Evolutionary conservation across 176 grass and related monocot genomes (phyloP), one percentile per base, ranked within the genome.

Genomic region (Musa troglodytarum): DNA sequence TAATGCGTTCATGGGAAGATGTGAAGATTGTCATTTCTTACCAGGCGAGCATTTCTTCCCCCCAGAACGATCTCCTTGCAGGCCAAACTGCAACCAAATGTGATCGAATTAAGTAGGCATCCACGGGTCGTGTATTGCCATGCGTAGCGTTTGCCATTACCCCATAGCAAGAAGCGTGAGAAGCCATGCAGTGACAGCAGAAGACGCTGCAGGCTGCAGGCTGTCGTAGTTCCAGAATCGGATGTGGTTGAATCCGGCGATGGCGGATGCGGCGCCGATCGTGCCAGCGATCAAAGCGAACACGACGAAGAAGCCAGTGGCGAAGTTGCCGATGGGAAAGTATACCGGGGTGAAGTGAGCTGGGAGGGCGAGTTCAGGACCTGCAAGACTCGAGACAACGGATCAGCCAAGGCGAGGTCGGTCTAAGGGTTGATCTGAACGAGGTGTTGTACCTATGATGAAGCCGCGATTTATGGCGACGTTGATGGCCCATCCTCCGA

Each of bases 301-400:
- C 52, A 98, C 9, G 26, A 91, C 94, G 73, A 98, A 98, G 83
- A 98, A 98, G 3, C 94, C 94, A 8, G 90, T 93, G 49, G 90
- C 90, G 1, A 85, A 91, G 78, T 98, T 98, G 1, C 90, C 94
- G n/a, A 98, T 98, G 4, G 90, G 90, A 58, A 91, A 91, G 84
- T 91, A 98, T 0, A 98, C 78, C 0, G 94, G 90, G 61, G 85
- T 83, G 82, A 93, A 98, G 58, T 98, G 88, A 16, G 94, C 90
- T 11, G 90, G 90, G 50, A 98, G 86, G 56, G 20, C 34, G 52
- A 98, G 75, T 23, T 84, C 88, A 17, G 88, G 87, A 6, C 82
- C 90, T 92, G 71, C 56, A 13, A 63, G 1, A 8, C n/a, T 10
- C 29, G 17, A 50, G 11, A 66, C 3, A 28, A 43, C 34, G 4